Percentiles rank a stretch among this genome's conserved stretches.
phyloP scores from a whole-genome alignment of 257 asterid genomes.

The Eucommia ulmoides region DNA sequence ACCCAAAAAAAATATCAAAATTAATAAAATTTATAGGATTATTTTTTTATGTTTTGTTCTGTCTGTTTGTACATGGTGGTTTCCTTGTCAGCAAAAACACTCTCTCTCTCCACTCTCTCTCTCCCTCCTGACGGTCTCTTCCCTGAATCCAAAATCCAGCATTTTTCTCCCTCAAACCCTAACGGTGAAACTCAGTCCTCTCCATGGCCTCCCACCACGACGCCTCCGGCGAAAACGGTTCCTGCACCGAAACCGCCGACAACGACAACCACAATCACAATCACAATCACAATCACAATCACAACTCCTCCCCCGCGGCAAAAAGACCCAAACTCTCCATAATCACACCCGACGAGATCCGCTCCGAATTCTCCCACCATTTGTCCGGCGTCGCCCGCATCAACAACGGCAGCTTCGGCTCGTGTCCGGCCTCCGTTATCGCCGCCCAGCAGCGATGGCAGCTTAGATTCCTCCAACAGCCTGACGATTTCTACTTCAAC shows the following conservation, averaged over 20 bases:
- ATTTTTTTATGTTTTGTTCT: too few relatives aligned
- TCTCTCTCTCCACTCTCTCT: too few relatives aligned
- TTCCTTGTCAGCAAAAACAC: too few relatives aligned
- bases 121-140: too few relatives aligned
- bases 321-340: neutral
- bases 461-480: slow-evolving; percentile 63
- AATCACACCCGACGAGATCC: slow-evolving; percentile 31
- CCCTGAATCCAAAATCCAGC: too few relatives aligned
- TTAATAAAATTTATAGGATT: too few relatives aligned
- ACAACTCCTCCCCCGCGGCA: neutral
- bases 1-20: too few relatives aligned
- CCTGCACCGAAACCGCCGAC: slow-evolving; percentile 4
- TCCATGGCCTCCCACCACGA: slow-evolving; percentile 14
- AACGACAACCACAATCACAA: neutral
- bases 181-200: neutral
- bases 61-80: too few relatives aligned
- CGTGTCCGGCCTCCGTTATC: slow-evolving; percentile 68
- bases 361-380: slow-evolving; percentile 68
- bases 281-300: neutral
- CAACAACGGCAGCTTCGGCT: slow-evolving; percentile 89
- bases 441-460: slow-evolving; percentile 69
- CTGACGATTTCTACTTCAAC: slow-evolving; percentile 61
- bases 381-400: slow-evolving; percentile 56
- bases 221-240: slow-evolving; percentile 9
- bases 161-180: neutral